phyloP scores from a whole-genome alignment of 1,139 yeast species.

The Pichia sp. region DNA sequence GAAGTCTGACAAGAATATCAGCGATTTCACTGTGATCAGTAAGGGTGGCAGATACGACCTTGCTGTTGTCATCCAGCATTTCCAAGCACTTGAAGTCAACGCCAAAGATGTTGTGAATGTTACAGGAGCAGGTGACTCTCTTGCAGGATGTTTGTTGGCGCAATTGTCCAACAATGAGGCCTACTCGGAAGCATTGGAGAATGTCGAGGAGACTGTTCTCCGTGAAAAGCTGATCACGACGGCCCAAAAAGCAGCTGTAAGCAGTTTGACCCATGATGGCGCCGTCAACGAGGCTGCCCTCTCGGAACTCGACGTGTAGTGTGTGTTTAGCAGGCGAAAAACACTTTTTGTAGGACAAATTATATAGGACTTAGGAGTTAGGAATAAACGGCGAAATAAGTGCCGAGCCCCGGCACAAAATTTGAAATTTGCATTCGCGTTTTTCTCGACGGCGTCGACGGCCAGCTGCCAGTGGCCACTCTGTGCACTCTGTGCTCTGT shows the following conservation, averaged over 20 bases:
- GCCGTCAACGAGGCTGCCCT: slow-evolving; percentile 2
- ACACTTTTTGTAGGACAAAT: too few relatives aligned
- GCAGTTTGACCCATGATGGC: background rate
- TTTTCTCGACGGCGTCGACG: too few relatives aligned
- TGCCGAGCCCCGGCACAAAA: too few relatives aligned
- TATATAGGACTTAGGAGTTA: too few relatives aligned
- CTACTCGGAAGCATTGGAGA: background rate
- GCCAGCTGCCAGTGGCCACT: too few relatives aligned
- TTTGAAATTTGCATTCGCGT: too few relatives aligned
- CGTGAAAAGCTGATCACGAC: slow-evolving; percentile 1
- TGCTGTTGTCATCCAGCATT: slow-evolving; percentile 66
- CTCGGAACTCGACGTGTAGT: too few relatives aligned
- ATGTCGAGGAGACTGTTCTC: background rate
- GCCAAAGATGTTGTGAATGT: slow-evolving; percentile 44
- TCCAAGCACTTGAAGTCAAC: slow-evolving; percentile 44
- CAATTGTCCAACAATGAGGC: slow-evolving; percentile 18
- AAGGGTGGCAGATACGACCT: slow-evolving; percentile 31
- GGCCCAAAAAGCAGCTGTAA: slow-evolving; percentile 5
- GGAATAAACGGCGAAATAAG: too few relatives aligned
- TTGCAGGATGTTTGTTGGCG: slow-evolving; percentile 50
- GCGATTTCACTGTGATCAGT: slow-evolving; percentile 29
- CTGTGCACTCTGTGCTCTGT: too few relatives aligned
- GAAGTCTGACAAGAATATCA: background rate
- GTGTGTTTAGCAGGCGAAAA: too few relatives aligned
- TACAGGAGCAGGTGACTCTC: slow-evolving; percentile 76